A percentile compares a stretch with the other conserved stretches of the same genome.
phyloP scores from a whole-genome alignment of 768 basidiomycete species.

The Infundibulicybe gibba region DNA sequence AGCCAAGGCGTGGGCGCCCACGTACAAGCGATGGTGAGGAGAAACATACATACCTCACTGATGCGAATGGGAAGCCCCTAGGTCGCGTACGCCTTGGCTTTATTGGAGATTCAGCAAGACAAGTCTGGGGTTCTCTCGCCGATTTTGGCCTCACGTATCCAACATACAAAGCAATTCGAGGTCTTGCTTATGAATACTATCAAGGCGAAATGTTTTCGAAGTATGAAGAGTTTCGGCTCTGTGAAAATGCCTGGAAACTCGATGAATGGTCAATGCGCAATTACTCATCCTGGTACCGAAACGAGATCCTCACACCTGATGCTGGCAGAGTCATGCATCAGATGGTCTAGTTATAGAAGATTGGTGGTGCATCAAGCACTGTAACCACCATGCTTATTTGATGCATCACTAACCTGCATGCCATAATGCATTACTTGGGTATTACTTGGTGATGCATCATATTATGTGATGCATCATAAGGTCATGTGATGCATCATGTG shows the following conservation, averaged over 20 bases:
- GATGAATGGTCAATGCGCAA: constrained; percentile 3
- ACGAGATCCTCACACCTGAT: not conserved
- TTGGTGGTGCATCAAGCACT: too few species aligned
- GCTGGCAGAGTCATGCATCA: too few species aligned
- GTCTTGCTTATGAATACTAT: constrained; percentile 6
- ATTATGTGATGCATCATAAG: too few species aligned
- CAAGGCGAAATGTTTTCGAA: constrained; percentile 6
- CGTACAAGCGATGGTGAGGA: constrained; percentile 2
- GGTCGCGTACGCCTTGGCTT: not conserved
- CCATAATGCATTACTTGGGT: too few species aligned
- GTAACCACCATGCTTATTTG: too few species aligned
- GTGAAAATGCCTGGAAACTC: constrained; percentile 12
- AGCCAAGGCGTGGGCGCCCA: constrained; percentile 6
- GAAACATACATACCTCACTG: constrained; percentile 10
- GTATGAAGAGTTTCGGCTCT: constrained; percentile 11
- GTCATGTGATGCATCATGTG: too few species aligned
- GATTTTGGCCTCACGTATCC: not conserved
- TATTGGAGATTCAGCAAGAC: constrained; percentile 4
- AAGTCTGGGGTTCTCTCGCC: constrained; percentile 7
- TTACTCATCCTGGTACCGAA: constrained; percentile 8
- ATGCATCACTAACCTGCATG: too few species aligned
- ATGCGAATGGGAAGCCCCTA: constrained; percentile 1
- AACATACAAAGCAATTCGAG: constrained; percentile 3
- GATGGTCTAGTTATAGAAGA: too few species aligned
- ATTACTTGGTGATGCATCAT: too few species aligned